Conservation (phyloP, 2,329 filamentous ascomycete species). For the Drechslerella coelobrocha region DNA sequence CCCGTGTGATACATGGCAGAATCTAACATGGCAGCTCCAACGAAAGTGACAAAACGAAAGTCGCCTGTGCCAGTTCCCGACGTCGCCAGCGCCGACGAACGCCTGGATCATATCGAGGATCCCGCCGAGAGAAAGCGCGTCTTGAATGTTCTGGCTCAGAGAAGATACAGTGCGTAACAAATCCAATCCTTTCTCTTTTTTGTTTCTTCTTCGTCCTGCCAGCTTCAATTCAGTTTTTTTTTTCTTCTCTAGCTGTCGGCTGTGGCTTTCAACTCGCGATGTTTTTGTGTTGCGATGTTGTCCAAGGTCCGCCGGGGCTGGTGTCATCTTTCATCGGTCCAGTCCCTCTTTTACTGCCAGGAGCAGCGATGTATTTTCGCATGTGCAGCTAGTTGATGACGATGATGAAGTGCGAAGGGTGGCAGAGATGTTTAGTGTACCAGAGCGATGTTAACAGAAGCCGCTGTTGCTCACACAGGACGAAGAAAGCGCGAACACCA, state of each 20-base stretch:
- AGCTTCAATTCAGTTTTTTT: not conserved
- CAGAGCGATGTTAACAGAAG: slow-evolving; percentile 6
- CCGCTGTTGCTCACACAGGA: slow-evolving; percentile 9
- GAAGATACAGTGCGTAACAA: slow-evolving; percentile 50
- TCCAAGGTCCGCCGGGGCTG: no score
- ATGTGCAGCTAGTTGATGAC: not conserved
- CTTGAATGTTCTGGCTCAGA: slow-evolving; percentile 43
- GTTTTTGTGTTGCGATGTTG: not conserved
- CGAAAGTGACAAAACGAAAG: slow-evolving; percentile 43
- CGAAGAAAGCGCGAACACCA: slow-evolving; percentile 48
- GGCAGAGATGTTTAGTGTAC: not conserved
- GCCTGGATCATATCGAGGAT: slow-evolving; percentile 44
- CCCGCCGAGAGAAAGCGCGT: slow-evolving; percentile 47
- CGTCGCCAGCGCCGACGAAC: slow-evolving; percentile 41
- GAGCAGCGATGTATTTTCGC: no score
- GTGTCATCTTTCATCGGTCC: no score
- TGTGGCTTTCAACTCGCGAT: slow-evolving; percentile 6
- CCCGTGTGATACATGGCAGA: slow-evolving; percentile 20
- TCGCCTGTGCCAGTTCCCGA: slow-evolving; percentile 44
- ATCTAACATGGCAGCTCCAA: slow-evolving; percentile 29
- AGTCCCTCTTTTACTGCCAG: not conserved
- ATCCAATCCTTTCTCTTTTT: not conserved
- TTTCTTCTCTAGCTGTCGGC: not conserved
- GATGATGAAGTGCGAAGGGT: not conserved
- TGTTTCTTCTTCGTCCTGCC: not conserved